phyloP scores from a whole-genome alignment of 441 rosid species.

The Pelargonium cotyledonis region DNA sequence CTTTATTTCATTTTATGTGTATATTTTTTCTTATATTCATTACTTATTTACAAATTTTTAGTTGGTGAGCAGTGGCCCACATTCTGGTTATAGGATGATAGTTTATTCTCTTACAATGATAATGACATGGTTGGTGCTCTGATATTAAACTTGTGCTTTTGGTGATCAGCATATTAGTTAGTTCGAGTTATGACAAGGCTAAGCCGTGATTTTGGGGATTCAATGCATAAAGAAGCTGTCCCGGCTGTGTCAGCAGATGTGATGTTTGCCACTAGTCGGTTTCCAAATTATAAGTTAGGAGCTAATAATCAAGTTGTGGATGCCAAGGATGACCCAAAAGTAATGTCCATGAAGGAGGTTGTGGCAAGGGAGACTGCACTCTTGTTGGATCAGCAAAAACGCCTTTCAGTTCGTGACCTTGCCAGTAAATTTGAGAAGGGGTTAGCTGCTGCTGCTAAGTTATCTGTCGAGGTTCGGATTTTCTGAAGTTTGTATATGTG shows the following conservation, averaged over 20 bases:
- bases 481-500: constrained; percentile 4
- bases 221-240: constrained; percentile 57
- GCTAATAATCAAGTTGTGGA: constrained; percentile 67
- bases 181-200: constrained; percentile 60
- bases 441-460: constrained; percentile 86
- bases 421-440: constrained; percentile 91
- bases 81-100: constrained; percentile 20
- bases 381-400: constrained; percentile 85
- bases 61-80: constrained; percentile 30
- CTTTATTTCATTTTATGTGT: background rate
- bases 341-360: constrained; percentile 76
- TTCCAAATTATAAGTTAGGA: constrained; percentile 78
- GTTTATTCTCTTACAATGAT: constrained; percentile 22
- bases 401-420: constrained; percentile 93
- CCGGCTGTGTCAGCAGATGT: constrained; percentile 84
- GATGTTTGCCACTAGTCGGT: constrained; percentile 69
- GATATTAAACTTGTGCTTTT: constrained; percentile 10
- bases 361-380: constrained; percentile 85
- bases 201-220: constrained; percentile 55
- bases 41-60: constrained; percentile 14
- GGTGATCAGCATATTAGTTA: constrained; percentile 30
- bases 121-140: constrained; percentile 9
- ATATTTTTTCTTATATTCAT: background rate
- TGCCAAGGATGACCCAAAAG: constrained; percentile 61
- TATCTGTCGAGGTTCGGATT: constrained; percentile 76